Evolutionary conservation across 139 green algal genomes (phyloP), one percentile per base, ranked within the genome.

Genomic region (Chlorella sp.): DNA sequence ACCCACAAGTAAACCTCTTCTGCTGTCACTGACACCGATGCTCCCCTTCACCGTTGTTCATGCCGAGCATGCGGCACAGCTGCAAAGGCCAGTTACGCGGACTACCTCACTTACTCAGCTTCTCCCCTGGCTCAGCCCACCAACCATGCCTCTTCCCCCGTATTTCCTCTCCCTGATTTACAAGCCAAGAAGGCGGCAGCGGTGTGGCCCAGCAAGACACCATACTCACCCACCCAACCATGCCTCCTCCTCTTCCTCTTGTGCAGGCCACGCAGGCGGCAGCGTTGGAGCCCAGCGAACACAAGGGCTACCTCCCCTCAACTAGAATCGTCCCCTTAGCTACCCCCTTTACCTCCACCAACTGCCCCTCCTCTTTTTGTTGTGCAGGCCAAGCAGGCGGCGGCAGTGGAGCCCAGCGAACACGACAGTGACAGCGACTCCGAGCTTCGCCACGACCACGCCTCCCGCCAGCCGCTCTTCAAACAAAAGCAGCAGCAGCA

Each of bases 381-480:
- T 16, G 48, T 57, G 48, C 48, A 57, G 75, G 75, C 34, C 75
- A 48, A 81, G 75, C n/a, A 81, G 34, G 75, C 75, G 34, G 34
- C 16, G n/a, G 34, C 34, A 16, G 11, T 30, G 75, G 34, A 21
- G 15, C 34, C 16, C 34, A 28, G 34, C 15, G 75, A 81, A 12
- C 34, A 30, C 15, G 75, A 53, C n/a, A 88, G 84, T 68, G 66
- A 81, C 68, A 88, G 84, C 66, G 68, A 88, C 28, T 81, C 68
- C 28, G 84, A 88, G 84, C 84, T 88, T 26, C 84, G 16, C 3
- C 84, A 88, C 68, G 84, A 88, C 68, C 84, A 88, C 39, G 84
- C 68, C 66, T 88, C 84, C 66, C 57, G 34, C 34, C 57, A 88
- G 68, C 68, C 71, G 12, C 68, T 85, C 19, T 85, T 85, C 57